Percentiles rank a stretch among this genome's conserved stretches.
These are phyloP conservation scores for Prunus mume DNA, from an alignment of 306 rosid genomes.

Conservation along the genomic window DNA sequence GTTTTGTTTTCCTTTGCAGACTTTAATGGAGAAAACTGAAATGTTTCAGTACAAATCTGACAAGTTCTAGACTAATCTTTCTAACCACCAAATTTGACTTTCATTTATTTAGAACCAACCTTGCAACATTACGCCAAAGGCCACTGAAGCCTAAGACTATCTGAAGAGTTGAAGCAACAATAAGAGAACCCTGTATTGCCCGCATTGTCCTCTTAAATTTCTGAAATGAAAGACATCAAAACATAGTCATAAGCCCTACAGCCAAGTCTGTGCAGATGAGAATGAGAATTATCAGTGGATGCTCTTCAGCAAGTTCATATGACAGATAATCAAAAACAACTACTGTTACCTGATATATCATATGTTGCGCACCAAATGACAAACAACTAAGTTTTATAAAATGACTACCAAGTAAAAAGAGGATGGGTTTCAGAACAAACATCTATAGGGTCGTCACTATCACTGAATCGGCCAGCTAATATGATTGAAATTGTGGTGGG, in stretches of 20 bases:
- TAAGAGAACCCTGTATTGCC: conserved; percentile 92
- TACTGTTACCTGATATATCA: not conserved
- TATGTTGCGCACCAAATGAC: not conserved
- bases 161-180: conserved; percentile 97
- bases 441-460: conserved; percentile 57
- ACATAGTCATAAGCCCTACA: conserved; percentile 29
- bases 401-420: conserved; percentile 11
- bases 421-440: conserved; percentile 43
- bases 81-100: not conserved
- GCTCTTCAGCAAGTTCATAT: not conserved
- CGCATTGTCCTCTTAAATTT: conserved; percentile 91
- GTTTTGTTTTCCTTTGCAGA: not conserved
- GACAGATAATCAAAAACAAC: not conserved
- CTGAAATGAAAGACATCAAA: conserved; percentile 44
- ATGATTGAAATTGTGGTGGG: conserved; percentile 94
- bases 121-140: conserved; percentile 98
- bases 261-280: conserved; percentile 21
- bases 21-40: not conserved
- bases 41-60: not conserved
- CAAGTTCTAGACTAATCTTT: not conserved
- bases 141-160: conserved; percentile 99
- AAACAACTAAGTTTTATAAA: not conserved
- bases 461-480: conserved; percentile 83
- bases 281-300: conserved; percentile 6
- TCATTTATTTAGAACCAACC: conserved; percentile 48